Conservation (phyloP, 2,329 filamentous ascomycete species). For the Rhytidhysteron rufulum region DNA sequence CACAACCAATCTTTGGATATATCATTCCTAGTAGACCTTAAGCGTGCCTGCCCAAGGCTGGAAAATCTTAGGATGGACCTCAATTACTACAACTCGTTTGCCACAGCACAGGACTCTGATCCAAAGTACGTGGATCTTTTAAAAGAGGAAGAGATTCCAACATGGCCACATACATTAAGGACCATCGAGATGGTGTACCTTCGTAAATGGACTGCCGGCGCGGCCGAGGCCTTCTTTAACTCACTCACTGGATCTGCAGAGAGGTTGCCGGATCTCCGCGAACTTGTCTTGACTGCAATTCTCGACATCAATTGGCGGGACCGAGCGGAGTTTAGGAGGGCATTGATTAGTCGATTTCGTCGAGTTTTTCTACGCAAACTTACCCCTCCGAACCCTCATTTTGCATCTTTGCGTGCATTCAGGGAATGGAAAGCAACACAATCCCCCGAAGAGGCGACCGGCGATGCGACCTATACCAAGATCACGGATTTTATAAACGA, state of each 20-base stretch:
- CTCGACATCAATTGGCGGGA: conserved; percentile 77
- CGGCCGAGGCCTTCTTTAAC: conserved; percentile 72
- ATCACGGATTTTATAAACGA: conserved; percentile 11
- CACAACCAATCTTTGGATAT: conserved; percentile 79
- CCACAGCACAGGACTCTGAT: conserved; percentile 65
- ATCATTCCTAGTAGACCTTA: conserved; percentile 66
- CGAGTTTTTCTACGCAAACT: conserved; percentile 59
- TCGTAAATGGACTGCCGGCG: conserved; percentile 66
- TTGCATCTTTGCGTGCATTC: conserved; percentile 43
- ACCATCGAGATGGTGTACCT: conserved; percentile 72
- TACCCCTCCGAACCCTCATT: conserved; percentile 40
- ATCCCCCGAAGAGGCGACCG: neutral
- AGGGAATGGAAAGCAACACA: conserved; percentile 34
- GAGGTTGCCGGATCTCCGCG: conserved; percentile 62
- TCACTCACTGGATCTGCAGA: conserved; percentile 72
- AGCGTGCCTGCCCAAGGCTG: conserved; percentile 65
- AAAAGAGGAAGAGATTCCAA: conserved; percentile 59
- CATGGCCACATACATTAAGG: conserved; percentile 72
- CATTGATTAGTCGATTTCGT: conserved; percentile 70
- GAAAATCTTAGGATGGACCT: conserved; percentile 72
- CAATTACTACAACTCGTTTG: conserved; percentile 69
- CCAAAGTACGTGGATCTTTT: conserved; percentile 71
- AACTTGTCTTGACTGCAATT: conserved; percentile 66
- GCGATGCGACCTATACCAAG: neutral
- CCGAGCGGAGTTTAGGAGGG: conserved; percentile 71